Base-by-base conservation (phyloP, 495 filamentous ascomycete species). In the Lepidopterella palustris region DNA sequence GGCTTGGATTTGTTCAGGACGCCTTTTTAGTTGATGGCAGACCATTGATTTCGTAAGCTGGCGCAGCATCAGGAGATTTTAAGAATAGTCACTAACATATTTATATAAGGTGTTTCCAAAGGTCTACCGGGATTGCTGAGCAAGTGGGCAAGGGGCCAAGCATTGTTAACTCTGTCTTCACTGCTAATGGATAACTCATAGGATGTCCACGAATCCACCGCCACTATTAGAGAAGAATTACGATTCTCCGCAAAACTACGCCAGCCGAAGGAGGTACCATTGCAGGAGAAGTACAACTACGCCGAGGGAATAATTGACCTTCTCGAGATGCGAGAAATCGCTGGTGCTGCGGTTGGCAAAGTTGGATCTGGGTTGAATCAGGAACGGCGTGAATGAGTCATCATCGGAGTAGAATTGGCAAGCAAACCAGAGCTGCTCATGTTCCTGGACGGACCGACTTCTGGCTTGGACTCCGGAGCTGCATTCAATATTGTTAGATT, bases 361-460 rank as follows among this genome's bases (percentile, higher is more conserved):
- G 68, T 75, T 4, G 83, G 80, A 4, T 70, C 65, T 31, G 83
- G 83, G 11, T 64, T 86, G 25, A 79, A 76, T 23, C 76, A 81
- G 24, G 84, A 85, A 60, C 84, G 86, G 64, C 74, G 84, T 3
- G 86, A 87, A 67, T 77, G 82, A 26, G 73, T 87, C 27, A 86
- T 81, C 15, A 87, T 88, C 54, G 86, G 79, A 15, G 83, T 88
- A 9, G 87, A 90, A 65, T 71, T 90, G 0, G 85, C 82, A 0
- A 77, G 79, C 0, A 88, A 86, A 69, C 86, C 80, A 10, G 83
- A 79, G 40, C 77, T 87, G 42, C 70, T 90, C 4, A 80, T 91
- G 58, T 91, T 91, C 70, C 72, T 91, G 28, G 87, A 91, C 65
- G 87, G 91, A 63, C 88, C 88, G 3, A 91, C 88, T 3, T 87